Conservation (phyloP, 1,139 yeast species). For the Geotrichum citri-aurantii region DNA sequence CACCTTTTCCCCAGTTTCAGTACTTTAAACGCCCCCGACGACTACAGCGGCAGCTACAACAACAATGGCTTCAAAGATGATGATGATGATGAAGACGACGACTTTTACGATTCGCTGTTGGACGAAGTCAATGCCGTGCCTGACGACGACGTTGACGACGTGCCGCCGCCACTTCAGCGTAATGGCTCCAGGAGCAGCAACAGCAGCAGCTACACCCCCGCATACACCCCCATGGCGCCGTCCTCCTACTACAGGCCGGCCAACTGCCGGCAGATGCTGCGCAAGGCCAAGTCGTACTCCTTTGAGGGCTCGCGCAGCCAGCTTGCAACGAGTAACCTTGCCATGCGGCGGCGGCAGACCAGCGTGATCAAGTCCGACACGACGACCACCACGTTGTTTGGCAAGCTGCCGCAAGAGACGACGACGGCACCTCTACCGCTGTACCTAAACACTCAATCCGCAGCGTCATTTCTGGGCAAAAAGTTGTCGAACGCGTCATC, state of each 20-base stretch:
- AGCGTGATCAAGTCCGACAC: conserved; percentile 9
- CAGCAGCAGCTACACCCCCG: background rate
- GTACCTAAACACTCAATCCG: background rate
- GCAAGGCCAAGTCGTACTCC: conserved; percentile 17
- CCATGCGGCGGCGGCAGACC: conserved; percentile 6
- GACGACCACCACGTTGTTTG: background rate
- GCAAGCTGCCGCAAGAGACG: background rate
- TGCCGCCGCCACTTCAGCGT: background rate
- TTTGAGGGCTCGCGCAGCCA: conserved; percentile 10
- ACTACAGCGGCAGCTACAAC: background rate
- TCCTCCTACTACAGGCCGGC: background rate
- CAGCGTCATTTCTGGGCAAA: background rate
- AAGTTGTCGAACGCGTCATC: background rate
- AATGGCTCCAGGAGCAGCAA: background rate
- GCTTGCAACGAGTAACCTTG: background rate
- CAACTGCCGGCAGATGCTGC: conserved; percentile 2
- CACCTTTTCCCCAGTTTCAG: background rate
- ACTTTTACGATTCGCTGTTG: conserved; percentile 15
- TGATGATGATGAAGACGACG: conserved; percentile 12
- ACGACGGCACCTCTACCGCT: background rate
- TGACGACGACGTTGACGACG: background rate
- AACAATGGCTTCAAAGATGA: background rate
- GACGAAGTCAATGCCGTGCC: conserved; percentile 19
- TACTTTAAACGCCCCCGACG: background rate
- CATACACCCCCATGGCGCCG: background rate